Conservation (phyloP, 495 filamentous ascomycete species). For the Xylaria venustula region DNA sequence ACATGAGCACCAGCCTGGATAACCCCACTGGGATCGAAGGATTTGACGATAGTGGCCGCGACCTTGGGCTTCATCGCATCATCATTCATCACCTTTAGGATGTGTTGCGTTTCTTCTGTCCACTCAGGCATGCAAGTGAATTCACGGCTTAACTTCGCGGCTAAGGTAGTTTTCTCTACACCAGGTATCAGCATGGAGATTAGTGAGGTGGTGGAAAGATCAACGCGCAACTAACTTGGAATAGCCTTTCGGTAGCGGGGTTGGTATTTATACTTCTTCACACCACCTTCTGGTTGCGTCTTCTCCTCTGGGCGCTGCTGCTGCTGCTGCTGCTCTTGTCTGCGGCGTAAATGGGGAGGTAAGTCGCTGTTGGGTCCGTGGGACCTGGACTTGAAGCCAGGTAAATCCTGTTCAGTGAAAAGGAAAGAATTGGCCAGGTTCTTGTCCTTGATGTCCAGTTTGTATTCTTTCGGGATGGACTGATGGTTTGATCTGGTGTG, state of each 20-base stretch:
- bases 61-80: conserved; percentile 64
- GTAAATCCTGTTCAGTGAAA: conserved; percentile 88
- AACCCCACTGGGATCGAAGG: conserved; percentile 35
- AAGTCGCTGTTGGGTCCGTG: conserved; percentile 51
- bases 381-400: conserved; percentile 66
- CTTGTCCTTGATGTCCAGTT: conserved; percentile 63
- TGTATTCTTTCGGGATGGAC: conserved; percentile 78
- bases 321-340: conserved; percentile 33
- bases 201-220: neutral
- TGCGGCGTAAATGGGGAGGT: conserved; percentile 47
- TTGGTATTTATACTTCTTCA: conserved; percentile 57
- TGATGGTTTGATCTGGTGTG: conserved; percentile 57
- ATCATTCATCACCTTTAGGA: conserved; percentile 59
- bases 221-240: conserved; percentile 61
- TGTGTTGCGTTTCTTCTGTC: conserved; percentile 67
- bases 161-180: conserved; percentile 76
- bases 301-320: conserved; percentile 34
- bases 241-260: conserved; percentile 75
- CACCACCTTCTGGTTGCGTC: conserved; percentile 34
- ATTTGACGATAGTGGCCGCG: conserved; percentile 48
- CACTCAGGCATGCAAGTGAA: conserved; percentile 72
- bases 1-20: conserved; percentile 52
- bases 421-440: conserved; percentile 76
- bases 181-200: conserved; percentile 4
- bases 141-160: conserved; percentile 71